phyloP scores from a whole-genome alignment of 2,329 filamentous ascomycete genomes.

The Penicillium sp. region DNA sequence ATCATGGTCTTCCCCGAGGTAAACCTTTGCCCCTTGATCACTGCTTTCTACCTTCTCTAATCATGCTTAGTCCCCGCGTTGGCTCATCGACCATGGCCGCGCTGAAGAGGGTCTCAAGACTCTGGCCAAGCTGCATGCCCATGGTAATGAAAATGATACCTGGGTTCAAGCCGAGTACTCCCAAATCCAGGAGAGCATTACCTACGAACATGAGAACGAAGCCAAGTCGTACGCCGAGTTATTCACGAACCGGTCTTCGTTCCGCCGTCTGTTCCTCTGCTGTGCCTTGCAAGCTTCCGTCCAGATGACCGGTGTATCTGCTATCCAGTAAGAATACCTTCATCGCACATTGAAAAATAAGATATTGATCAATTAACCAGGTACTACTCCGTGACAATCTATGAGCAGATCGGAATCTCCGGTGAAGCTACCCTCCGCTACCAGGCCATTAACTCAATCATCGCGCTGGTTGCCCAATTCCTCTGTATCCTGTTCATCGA shows the following conservation, averaged over 20 bases:
- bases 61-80: slow-evolving; percentile 55
- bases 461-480: slow-evolving; percentile 69
- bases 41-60: neutral
- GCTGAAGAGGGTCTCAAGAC: slow-evolving; percentile 65
- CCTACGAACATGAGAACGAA: slow-evolving; percentile 65
- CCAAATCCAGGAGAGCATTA: slow-evolving; percentile 68
- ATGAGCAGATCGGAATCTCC: slow-evolving; percentile 67
- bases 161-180: slow-evolving; percentile 74
- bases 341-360: neutral
- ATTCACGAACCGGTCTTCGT: slow-evolving; percentile 65
- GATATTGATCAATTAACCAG: slow-evolving; percentile 14
- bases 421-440: slow-evolving; percentile 69
- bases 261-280: slow-evolving; percentile 71
- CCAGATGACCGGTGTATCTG: slow-evolving; percentile 75
- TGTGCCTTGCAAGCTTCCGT: slow-evolving; percentile 68
- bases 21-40: neutral
- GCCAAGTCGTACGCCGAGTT: slow-evolving; percentile 72
- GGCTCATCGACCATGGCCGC: slow-evolving; percentile 73
- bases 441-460: slow-evolving; percentile 72
- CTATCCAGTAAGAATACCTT: slow-evolving; percentile 58
- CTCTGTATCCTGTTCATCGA: slow-evolving; percentile 68
- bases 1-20: slow-evolving; percentile 73
- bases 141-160: slow-evolving; percentile 65
- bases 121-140: slow-evolving; percentile 68
- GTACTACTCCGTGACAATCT: slow-evolving; percentile 70